Base-by-base conservation (phyloP, 768 basidiomycete genomes). In the Boletus rubroflammeus region DNA sequence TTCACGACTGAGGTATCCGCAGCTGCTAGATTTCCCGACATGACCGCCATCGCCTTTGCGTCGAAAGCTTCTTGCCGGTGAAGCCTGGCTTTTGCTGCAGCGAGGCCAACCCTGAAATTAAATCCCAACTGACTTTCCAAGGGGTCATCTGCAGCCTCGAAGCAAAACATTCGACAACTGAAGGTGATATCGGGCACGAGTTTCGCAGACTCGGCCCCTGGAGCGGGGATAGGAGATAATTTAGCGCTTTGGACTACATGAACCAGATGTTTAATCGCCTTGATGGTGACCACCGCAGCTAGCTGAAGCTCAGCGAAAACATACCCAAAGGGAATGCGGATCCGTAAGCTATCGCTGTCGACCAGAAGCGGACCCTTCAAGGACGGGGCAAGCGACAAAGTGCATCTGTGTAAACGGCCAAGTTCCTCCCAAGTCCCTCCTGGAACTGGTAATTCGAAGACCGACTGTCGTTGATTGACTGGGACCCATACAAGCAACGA, bases 61-160 rank as follows among this genome's bases (percentile, higher is more conserved):
- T 76, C 73, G 67, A 96, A 96, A 2, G 89, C 91, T 31, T 85
- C 83, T 53, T 93, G 88, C 1, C 93, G 81, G 47, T 85, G 87
- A 42, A 84, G 69, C 29, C 94, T 77, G 14, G 82, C 78, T 48
- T 78, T 79, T 38, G 85, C 84, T 45, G 93, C 93, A 36, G 83
- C 81, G 35, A 80, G 71, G 0, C 92, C 93, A 45, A 83, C 80
- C 54, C 81, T 77, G 78, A 82, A 90, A 29, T 92, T 88, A 9
- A 88, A 75, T 34, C 83, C 88, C 19, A 97, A 71, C 55, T 78
- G 81, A 15, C 81, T 79, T 69, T 98, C 95, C 53, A 97, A 83
- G 1, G 85, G 81, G 61, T 93, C 90, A 67, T 98, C 95, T 23
- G 84, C 82, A 25, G 85, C 85, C 69, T 97, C 93, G 9, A 91